Base-by-base conservation (phyloP, 1,284 basidiomycete species). In the Leccinum pachyderme region DNA sequence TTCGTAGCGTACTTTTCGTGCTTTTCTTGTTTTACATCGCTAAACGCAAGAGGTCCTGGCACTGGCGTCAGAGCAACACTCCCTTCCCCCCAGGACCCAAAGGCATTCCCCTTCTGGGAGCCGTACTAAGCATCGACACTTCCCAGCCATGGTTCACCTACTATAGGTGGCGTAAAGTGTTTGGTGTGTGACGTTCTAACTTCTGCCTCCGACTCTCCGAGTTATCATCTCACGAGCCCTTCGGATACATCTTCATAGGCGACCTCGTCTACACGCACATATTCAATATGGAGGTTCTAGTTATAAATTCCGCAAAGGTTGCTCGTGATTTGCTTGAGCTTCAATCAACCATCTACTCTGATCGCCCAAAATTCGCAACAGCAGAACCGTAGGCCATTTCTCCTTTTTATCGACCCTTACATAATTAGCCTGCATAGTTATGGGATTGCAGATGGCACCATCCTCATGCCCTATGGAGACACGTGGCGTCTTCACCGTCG, bases 401-500 rank as follows among this genome's bases (percentile, higher is more conserved):
- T 44, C 25, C 13, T 15, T 24, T 46, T 11, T 15, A 12, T 32
- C 13, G 22, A 9, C 22, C 37, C 22, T 57, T 9, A 47, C 27
- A 29, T 37, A 25, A 39, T 44, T 44, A 15, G 47, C 15, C 22
- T 12, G 4, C 29, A 15, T 22, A 70, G 66, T n/a, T 70, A 67
- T 25, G 66, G 65, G 22, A 52, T 68, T 33, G 62, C 56, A 12
- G 48, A 54, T 18, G 68, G 63, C 33, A 63, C 68, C 15, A 7
- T 70, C 37, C 54, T 69, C 37, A 59, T 70, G 57, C 58, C 56
- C 24, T 67, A 67, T 39, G 68, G 66, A 2, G 63, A 66, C 12
- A 60, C 51, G 6, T 70, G 65, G 68, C 63, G 68, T 35, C 61
- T 66, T 22, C 61, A 67, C 29, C 67, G 67, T 6, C 67, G 66